Evolutionary conservation across 805 yeast genomes (phyloP).

Genomic region (Wickerhamomyces sydowiorum): DNA sequence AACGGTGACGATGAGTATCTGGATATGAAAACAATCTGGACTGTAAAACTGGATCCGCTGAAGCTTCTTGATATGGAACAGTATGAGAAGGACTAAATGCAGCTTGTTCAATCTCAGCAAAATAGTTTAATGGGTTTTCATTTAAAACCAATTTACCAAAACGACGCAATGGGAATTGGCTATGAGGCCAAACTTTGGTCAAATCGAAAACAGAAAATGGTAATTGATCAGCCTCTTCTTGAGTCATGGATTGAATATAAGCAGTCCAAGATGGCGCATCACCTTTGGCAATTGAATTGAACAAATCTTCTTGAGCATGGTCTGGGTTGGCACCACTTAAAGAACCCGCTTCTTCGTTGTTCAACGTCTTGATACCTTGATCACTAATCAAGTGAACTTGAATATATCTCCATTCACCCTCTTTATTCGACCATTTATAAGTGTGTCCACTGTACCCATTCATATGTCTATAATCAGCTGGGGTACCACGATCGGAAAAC

Average conservation of each 20-base stretch:
- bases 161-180: conserved; percentile 78
- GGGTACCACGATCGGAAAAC: conserved; percentile 82
- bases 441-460: conserved; percentile 84
- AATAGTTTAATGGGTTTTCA: conserved; percentile 81
- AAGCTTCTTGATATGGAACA: conserved; percentile 78
- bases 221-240: conserved; percentile 66
- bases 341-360: conserved; percentile 56
- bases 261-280: conserved; percentile 81
- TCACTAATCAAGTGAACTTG: conserved; percentile 70
- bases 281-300: conserved; percentile 71
- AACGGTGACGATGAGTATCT: conserved; percentile 80
- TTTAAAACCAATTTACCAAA: conserved; percentile 76
- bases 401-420: conserved; percentile 74
- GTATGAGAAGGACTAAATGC: conserved; percentile 83
- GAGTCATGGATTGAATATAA: conserved; percentile 82
- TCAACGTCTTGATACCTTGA: conserved; percentile 48
- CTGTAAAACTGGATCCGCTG: conserved; percentile 81
- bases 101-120: conserved; percentile 83
- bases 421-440: conserved; percentile 70
- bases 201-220: conserved; percentile 84
- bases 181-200: conserved; percentile 91
- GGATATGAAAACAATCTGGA: conserved; percentile 78
- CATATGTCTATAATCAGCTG: conserved; percentile 70
- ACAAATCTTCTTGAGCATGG: conserved; percentile 73
- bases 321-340: conserved; percentile 79